Evolutionary conservation across 2,329 filamentous ascomycete genomes (phyloP), one percentile per base, ranked within the genome.

Genomic region (Fusarium siculi): DNA sequence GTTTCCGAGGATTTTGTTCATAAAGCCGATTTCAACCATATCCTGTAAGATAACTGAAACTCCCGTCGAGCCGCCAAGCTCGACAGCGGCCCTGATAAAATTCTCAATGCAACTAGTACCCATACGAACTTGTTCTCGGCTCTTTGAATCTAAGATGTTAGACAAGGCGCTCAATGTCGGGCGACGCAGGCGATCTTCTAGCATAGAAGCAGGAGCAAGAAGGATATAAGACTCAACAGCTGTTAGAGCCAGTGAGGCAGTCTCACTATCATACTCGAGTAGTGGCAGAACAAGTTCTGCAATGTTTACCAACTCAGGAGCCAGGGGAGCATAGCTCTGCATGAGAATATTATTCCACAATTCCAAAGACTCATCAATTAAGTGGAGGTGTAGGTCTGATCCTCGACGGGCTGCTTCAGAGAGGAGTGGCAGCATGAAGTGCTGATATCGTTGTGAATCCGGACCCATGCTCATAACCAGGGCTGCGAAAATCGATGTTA

Each of bases 311-410:
- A 95, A 83, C 19, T 91, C 89, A 1, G 86, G 82, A 2, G 90
- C 87, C 7, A 91, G 83, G 2, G 92, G 91, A 18, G 89, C 83
- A 12, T 87, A 86, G 65, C 91, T 91, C 76, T 94, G 90, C 70
- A 86, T 86, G 42, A 95, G 82, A 16, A 98, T 90, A 4, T 92
- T 90, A 39, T 89, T 87, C 96, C 96, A 98, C 7, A 99, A 88
- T 63, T 98, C 95, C 19, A 98, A 85, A 0, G 94, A 93, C 80
- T 99, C 96, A 70, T 98, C 96, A 18, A 97, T 90, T 16, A 99
- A 89, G 77, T 97, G 96, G 5, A 95, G 84, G 74, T 93, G 90
- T 46, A 93, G 87, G 43, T 93, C 89, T 3, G 94, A 96, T 16
- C 89, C 90, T 6, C 92, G 91, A 65, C 95, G 89, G 40, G 96